Base-by-base conservation (phyloP, 345 rosid genomes). In the Streptanthus diversifolius region DNA sequence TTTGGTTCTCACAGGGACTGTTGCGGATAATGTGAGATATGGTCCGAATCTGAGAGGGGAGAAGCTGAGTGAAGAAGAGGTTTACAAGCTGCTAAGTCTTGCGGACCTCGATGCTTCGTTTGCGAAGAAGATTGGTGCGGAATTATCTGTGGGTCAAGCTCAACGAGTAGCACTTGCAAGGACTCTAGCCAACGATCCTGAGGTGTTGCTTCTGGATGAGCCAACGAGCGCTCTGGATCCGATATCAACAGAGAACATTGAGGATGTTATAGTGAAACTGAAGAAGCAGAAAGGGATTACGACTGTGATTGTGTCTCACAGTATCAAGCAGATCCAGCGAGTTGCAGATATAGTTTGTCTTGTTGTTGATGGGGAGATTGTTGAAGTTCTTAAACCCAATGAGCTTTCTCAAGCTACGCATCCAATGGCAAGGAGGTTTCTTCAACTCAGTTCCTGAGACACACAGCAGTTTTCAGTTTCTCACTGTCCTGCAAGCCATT, bases 131-230 rank as follows among this genome's bases (percentile, higher is more conserved):
- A 78, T 37, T 17, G 86, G 86, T n/a, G 44, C 66, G 3, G 96
- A 89, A 64, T 68, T 91, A 67, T 91, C 97, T 0, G 96, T 89
- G 0, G 97, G 97, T 39, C 95, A 93, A 83, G 90, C 91, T n/a
- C 98, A 89, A 62, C 79, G 98, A 68, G 98, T 91, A 43, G 97
- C 98, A 0, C 90, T 93, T 40, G 97, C 98, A 1, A 81, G 97
- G 76, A 93, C 97, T 3, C 73, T 93, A 32, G 98, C 97, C 5
- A 91, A 91, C 27, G 89, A 87, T 15, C 98, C 97, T 0, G 95
- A 89, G 83, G 93, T 93, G 63, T 74, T 93, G 68, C 75, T 93
- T 8, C 76, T 89, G 40, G 95, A 93, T 56, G 93, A 91, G 70
- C 97, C 97, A 2, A 91, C 97, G 0, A 91, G 98, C 15, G 96